phyloP scores from a whole-genome alignment of 2,329 filamentous ascomycete genomes.

The Blastomyces percursus region DNA sequence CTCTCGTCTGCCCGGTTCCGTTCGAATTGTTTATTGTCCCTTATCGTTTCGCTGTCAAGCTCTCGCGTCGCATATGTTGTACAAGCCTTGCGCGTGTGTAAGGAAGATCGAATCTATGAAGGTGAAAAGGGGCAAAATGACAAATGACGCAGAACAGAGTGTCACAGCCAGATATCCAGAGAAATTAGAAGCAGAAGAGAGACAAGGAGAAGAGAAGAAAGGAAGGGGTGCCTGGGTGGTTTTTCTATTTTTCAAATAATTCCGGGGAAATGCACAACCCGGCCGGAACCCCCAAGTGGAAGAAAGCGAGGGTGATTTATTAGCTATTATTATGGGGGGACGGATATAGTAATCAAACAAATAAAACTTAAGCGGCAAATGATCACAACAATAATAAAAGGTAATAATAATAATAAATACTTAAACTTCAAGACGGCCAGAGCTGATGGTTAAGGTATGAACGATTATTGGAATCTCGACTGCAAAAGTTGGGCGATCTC shows the following conservation, averaged over 20 bases:
- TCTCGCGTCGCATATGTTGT: conserved; percentile 4
- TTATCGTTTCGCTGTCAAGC: neutral
- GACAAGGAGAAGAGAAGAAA: neutral
- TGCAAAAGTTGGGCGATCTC: conserved; percentile 6
- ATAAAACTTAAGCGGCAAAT: conserved; percentile 2
- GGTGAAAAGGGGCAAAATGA: neutral
- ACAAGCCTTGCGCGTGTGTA: conserved; percentile 2
- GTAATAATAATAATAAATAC: neutral
- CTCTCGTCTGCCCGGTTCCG: neutral
- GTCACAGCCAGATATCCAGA: neutral
- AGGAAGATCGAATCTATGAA: neutral
- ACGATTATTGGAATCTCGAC: conserved; percentile 1
- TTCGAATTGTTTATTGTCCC: conserved; percentile 2
- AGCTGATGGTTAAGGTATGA: neutral
- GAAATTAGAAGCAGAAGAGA: neutral
- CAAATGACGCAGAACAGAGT: neutral
- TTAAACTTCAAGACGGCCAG: conserved; percentile 1
- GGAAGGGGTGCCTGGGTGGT: conserved; percentile 1
- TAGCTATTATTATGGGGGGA: neutral
- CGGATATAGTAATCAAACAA: conserved; percentile 2
- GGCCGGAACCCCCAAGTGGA: neutral
- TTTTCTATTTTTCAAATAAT: conserved; percentile 8
- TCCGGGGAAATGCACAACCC: conserved; percentile 4
- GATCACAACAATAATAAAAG: conserved; percentile 6
- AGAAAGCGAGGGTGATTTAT: neutral